phyloP scores from a whole-genome alignment of 2,329 filamentous ascomycete genomes.

The Venturia effusa region DNA sequence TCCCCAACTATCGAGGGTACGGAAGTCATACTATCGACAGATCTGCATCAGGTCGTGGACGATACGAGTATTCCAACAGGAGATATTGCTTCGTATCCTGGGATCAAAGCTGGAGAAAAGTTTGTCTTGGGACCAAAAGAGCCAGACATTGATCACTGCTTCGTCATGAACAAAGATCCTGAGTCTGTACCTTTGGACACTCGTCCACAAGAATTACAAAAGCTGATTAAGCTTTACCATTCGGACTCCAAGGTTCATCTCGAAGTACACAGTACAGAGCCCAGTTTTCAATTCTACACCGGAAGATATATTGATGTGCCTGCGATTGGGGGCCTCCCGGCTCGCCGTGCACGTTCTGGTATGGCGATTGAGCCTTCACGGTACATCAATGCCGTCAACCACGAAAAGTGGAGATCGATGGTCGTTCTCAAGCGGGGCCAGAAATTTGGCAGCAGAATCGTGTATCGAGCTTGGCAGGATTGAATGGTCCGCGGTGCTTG shows the following conservation, averaged over 20 bases:
- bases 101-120: slow-evolving; percentile 51
- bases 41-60: slow-evolving; percentile 64
- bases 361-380: slow-evolving; percentile 91
- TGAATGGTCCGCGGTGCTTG: background rate
- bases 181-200: slow-evolving; percentile 40
- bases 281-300: slow-evolving; percentile 94
- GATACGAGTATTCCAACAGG: slow-evolving; percentile 62
- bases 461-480: slow-evolving; percentile 78
- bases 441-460: slow-evolving; percentile 67
- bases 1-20: slow-evolving; percentile 51
- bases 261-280: slow-evolving; percentile 83
- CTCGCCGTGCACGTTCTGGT: slow-evolving; percentile 57
- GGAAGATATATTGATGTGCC: slow-evolving; percentile 76
- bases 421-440: slow-evolving; percentile 75
- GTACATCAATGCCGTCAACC: slow-evolving; percentile 81
- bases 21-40: slow-evolving; percentile 45
- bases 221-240: slow-evolving; percentile 63
- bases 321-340: slow-evolving; percentile 45
- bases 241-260: slow-evolving; percentile 66
- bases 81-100: slow-evolving; percentile 52
- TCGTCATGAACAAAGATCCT: slow-evolving; percentile 60
- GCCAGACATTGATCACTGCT: slow-evolving; percentile 83
- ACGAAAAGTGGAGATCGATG: slow-evolving; percentile 68
- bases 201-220: slow-evolving; percentile 46
- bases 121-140: slow-evolving; percentile 63